Evolutionary conservation across 2,329 filamentous ascomycete genomes (phyloP), one percentile per base, ranked within the genome.

Genomic region (Aspergillus chevalieri): DNA sequence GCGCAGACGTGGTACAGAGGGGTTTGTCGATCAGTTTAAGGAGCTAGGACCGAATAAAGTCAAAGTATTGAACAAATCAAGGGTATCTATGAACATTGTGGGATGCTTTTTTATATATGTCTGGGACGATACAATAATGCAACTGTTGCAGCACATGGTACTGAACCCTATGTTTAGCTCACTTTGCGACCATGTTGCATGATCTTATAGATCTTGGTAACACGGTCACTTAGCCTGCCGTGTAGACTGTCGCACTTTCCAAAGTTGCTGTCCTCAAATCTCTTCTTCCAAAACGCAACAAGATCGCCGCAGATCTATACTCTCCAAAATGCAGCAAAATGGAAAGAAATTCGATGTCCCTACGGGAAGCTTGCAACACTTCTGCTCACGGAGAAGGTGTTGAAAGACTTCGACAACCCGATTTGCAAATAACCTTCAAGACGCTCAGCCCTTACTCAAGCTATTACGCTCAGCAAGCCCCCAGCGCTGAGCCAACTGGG

Each of bases 1-100:
- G 52, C 47, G 28, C 63, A 76, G 59, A 77, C 74, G 3, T 77
- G 74, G 74, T 73, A 73, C 55, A 61, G 57, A 15, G 74, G 74
- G 53, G 51, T 67, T 57, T 51, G 65, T 68, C 2, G 70, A 53
- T 54, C 51, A 58, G 14, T 39, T 9, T 19, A 15, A 15, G 9
- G 36, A 9, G 17, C 17, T 15, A 10, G 4, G 36, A n/a, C 10
- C 17, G 36, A 39, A 39, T n/a, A 39, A 39, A 17, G 36, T 10
- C 26, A 7, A 26, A 8, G 24, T 26, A 3, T 26, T 7, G 8
- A 26, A 26, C 24, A 26, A 7, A 26, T 26, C 34, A 38, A n/a
- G 7, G 34, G 8, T 38, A n/a, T 14, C 5, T n/a, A 38, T 17
- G 7, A 15, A n/a, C 21, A 38, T 17, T n/a, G 6, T 4, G 34